Conservation (phyloP, 1,139 yeast species). For the Geotrichum fermentans region DNA sequence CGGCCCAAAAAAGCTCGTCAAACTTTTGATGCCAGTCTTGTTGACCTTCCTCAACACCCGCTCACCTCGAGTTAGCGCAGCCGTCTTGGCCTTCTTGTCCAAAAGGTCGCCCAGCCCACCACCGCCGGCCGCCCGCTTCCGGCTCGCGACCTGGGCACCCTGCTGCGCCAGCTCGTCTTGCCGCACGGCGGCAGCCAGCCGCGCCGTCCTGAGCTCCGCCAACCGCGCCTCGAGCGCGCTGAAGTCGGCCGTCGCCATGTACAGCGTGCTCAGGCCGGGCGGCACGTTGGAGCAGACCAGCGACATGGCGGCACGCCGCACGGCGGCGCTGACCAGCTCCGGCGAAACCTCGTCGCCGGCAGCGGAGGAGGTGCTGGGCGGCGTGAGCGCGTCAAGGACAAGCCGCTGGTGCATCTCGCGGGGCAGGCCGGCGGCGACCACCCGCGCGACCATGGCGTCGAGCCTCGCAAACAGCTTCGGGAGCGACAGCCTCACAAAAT, state of each 20-base stretch:
- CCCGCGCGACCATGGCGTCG: slow-evolving; percentile 21
- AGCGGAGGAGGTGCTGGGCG: slow-evolving; percentile 24
- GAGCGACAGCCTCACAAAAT: slow-evolving; percentile 24
- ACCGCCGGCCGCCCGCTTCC: slow-evolving; percentile 6
- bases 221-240: slow-evolving; percentile 24
- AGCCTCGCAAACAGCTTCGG: slow-evolving; percentile 25
- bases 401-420: slow-evolving; percentile 17
- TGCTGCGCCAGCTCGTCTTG: slow-evolving; percentile 22
- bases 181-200: slow-evolving; percentile 22
- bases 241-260: slow-evolving; percentile 26
- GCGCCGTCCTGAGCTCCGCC: slow-evolving; percentile 21
- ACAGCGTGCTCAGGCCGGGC: slow-evolving; percentile 23
- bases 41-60: slow-evolving; percentile 15
- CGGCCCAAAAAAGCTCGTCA: slow-evolving; percentile 16
- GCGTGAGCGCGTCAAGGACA: slow-evolving; percentile 24
- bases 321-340: slow-evolving; percentile 25
- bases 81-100: not conserved
- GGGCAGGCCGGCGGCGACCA: slow-evolving; percentile 24
- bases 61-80: slow-evolving; percentile 9
- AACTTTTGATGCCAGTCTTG: slow-evolving; percentile 12
- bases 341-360: slow-evolving; percentile 16
- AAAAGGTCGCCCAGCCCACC: slow-evolving; percentile 2
- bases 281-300: slow-evolving; percentile 35
- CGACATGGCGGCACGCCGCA: slow-evolving; percentile 28
- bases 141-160: not conserved